Conservation (phyloP, 2,329 filamentous ascomycete species). For the Coleophoma crateriformis region DNA sequence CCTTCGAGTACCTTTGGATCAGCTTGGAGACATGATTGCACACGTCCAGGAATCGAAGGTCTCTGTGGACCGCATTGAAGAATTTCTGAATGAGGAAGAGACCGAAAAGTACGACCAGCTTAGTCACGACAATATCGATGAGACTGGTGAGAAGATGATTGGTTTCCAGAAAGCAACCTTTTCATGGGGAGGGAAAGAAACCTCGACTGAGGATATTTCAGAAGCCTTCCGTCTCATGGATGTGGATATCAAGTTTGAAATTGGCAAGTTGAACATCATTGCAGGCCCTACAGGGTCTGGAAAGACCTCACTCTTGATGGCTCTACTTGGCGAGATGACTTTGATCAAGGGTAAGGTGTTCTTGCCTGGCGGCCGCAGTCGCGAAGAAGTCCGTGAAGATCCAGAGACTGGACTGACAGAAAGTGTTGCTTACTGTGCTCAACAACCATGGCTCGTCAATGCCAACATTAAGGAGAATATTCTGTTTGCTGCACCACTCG, state of each 20-base stretch:
- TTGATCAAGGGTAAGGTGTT: conserved; percentile 73
- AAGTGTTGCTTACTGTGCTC: conserved; percentile 91
- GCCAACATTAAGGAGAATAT: conserved; percentile 96
- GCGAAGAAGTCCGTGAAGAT: conserved; percentile 78
- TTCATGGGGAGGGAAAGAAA: conserved; percentile 76
- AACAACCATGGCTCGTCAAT: conserved; percentile 95
- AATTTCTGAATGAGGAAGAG: conserved; percentile 88
- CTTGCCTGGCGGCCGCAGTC: conserved; percentile 74
- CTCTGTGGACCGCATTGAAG: conserved; percentile 92
- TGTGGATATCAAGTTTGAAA: conserved; percentile 73
- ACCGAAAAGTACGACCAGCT: conserved; percentile 93
- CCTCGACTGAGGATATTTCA: conserved; percentile 53
- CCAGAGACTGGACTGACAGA: conserved; percentile 83
- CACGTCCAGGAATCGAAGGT: conserved; percentile 98
- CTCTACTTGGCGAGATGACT: conserved; percentile 93
- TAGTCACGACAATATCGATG: conserved; percentile 60
- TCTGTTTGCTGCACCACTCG: conserved; percentile 74
- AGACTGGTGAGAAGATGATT: conserved; percentile 67
- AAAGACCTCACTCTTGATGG: conserved; percentile 95
- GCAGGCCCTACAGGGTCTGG: conserved; percentile 90
- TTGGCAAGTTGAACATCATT: conserved; percentile 87
- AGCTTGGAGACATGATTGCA: conserved; percentile 96
- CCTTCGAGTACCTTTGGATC: conserved; percentile 86
- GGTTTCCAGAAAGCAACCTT: conserved; percentile 82
- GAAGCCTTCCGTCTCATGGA: conserved; percentile 80